A percentile compares a stretch with the other conserved stretches of the same genome.
phyloP scores from a whole-genome alignment of 441 rosid genomes.

The Euphorbia neoarborescens region DNA sequence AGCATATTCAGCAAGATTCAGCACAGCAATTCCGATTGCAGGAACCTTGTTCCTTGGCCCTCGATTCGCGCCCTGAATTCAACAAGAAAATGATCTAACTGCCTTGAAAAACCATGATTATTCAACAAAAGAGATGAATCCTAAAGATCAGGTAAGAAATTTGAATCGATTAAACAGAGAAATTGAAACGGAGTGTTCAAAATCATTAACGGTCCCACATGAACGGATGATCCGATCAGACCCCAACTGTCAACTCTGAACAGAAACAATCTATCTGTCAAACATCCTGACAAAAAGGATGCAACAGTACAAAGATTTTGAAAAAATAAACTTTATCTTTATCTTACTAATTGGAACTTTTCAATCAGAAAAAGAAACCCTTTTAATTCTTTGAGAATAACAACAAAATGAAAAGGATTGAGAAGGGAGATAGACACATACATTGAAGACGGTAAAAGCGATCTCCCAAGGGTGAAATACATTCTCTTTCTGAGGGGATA shows the following conservation, averaged over 20 bases:
- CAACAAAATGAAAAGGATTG: background rate
- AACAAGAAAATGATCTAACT: background rate
- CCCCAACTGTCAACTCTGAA: conserved; percentile 2
- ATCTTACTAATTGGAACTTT: too few species aligned
- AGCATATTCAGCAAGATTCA: conserved; percentile 77
- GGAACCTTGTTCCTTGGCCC: conserved; percentile 60
- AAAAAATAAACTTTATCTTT: too few species aligned
- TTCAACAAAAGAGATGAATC: background rate
- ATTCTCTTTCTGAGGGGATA: conserved; percentile 64
- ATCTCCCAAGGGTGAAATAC: conserved; percentile 91
- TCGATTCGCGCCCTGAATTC: conserved; percentile 50
- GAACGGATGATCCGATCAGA: conserved; percentile 6
- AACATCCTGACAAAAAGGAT: too few species aligned
- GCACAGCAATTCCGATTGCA: conserved; percentile 44
- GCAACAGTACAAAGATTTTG: too few species aligned
- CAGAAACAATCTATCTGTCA: background rate
- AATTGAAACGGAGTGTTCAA: background rate
- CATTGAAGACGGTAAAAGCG: conserved; percentile 76
- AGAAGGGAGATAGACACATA: conserved; percentile 7
- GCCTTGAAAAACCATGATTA: background rate
- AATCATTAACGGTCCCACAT: background rate
- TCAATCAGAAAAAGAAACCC: background rate
- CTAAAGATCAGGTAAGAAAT: background rate
- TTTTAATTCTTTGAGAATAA: background rate
- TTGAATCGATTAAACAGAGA: background rate